Evolutionary conservation across 306 rosid genomes (phyloP), one percentile per base, ranked within the genome.

Genomic region (Prunus kanzakura): DNA sequence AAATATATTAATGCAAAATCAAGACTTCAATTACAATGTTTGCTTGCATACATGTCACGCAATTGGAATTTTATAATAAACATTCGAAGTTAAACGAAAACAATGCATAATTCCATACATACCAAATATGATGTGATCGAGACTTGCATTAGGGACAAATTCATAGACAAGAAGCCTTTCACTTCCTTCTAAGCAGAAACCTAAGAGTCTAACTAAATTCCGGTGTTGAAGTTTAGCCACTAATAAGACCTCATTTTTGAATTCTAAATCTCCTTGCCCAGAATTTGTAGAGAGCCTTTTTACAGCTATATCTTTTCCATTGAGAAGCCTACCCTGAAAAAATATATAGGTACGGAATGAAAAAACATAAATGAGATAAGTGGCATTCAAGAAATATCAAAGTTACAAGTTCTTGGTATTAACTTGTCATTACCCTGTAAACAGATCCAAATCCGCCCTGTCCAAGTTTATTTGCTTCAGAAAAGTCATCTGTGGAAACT

Each of bases 161-260:
- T 67, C 71, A 45, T 20, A 66, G 55, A 67, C 54, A 67, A 67
- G 41, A 69, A 69, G 73, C 23, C 58, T 49, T 69, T 69, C 73
- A 4, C 14, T 25, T 69, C 60, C 73, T 47, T 49, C 14, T 29
- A 69, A 69, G 23, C 25, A 69, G 45, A 69, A 69, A 49, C 73
- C 60, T 4, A 69, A 18, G 1, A 49, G 60, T 49, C 73, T 69
- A 69, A 49, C 73, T 27, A 69, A 69, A 69, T 49, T 69, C 18
- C 71, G 54, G 54, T 67, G 71, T 67, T 67, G 71, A 41, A 67
- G 71, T 43, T 20, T 41, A 27, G 71, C 71, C 19, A 67, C 71
- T 13, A 43, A 22, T 18, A 43, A 20, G 43, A 67, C 71, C 32
- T 43, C 71, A 67, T 20, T 67, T 65, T 66, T 66, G 19, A 66